Conservation (phyloP, 805 yeast species). For the Sugiyamaella americana region DNA sequence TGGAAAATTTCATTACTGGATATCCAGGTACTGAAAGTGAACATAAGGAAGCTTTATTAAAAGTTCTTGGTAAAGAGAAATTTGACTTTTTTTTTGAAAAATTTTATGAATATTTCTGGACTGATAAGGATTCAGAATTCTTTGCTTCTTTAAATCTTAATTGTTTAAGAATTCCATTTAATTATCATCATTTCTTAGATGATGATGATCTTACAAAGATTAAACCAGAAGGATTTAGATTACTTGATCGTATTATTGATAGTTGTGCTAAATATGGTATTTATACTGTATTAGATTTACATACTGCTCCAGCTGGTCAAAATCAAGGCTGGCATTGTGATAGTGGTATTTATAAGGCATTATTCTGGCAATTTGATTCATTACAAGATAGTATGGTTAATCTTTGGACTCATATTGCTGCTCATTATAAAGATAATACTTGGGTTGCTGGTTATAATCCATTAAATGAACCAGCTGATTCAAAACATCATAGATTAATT, state of each 20-base stretch:
- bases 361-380: slow-evolving; percentile 45
- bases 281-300: slow-evolving; percentile 45
- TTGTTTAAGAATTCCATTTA: slow-evolving; percentile 47
- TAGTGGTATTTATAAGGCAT: slow-evolving; percentile 41
- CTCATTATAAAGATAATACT: slow-evolving; percentile 40
- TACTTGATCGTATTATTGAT: slow-evolving; percentile 40
- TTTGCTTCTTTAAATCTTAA: slow-evolving; percentile 40
- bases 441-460: slow-evolving; percentile 54
- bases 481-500: slow-evolving; percentile 39
- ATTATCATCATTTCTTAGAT: slow-evolving; percentile 45
- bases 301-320: slow-evolving; percentile 49
- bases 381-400: slow-evolving; percentile 44
- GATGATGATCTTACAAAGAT: slow-evolving; percentile 41
- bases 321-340: slow-evolving; percentile 52
- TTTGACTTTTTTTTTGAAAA: slow-evolving; percentile 45
- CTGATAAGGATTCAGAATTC: slow-evolving; percentile 44
- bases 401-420: slow-evolving; percentile 43
- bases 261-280: slow-evolving; percentile 43
- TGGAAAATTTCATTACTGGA: slow-evolving; percentile 54
- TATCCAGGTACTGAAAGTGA: slow-evolving; percentile 51
- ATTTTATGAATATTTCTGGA: slow-evolving; percentile 50
- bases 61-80: slow-evolving; percentile 43
- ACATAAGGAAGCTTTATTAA: slow-evolving; percentile 38
- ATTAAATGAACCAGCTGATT: slow-evolving; percentile 46
- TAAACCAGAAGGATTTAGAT: slow-evolving; percentile 42